Conservation (phyloP, 2,329 filamentous ascomycete genomes). For the Neofusicoccum cordaticola region DNA sequence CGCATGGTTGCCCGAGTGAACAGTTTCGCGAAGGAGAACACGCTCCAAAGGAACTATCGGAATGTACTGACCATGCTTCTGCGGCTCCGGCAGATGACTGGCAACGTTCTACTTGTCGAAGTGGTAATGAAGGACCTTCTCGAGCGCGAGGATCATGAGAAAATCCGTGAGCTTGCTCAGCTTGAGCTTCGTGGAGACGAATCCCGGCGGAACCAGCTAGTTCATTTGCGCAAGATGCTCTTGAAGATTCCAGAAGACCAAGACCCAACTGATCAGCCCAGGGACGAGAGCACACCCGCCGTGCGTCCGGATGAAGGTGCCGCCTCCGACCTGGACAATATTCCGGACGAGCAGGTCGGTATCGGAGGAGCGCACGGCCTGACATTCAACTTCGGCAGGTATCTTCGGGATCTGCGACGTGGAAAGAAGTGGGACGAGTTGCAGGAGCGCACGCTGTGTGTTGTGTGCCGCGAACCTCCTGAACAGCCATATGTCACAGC, state of each 20-base stretch:
- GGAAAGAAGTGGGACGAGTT: slow-evolving; percentile 38
- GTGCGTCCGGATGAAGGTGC: not conserved
- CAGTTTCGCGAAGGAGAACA: slow-evolving; percentile 22
- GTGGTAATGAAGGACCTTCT: slow-evolving; percentile 46
- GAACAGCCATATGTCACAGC: slow-evolving; percentile 44
- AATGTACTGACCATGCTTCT: slow-evolving; percentile 48
- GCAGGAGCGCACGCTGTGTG: slow-evolving; percentile 44
- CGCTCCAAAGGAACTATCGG: slow-evolving; percentile 34
- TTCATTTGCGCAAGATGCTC: slow-evolving; percentile 3
- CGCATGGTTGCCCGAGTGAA: slow-evolving; percentile 46
- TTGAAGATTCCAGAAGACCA: not conserved
- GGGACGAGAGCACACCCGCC: not conserved
- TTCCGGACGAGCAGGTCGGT: slow-evolving; percentile 5
- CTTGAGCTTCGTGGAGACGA: slow-evolving; percentile 20
- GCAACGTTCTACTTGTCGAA: slow-evolving; percentile 50
- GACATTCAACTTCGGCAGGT: slow-evolving; percentile 40
- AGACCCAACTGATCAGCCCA: not conserved
- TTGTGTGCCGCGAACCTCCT: slow-evolving; percentile 42
- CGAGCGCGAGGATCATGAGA: slow-evolving; percentile 44
- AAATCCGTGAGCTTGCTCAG: slow-evolving; percentile 36
- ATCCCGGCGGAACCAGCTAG: not conserved
- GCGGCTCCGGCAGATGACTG: slow-evolving; percentile 51
- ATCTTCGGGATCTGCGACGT: slow-evolving; percentile 35
- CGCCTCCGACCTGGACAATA: not conserved
- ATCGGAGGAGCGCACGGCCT: slow-evolving; percentile 37